Conservation (phyloP, 179 eudicot species). For the Heliamphora pulchella region DNA sequence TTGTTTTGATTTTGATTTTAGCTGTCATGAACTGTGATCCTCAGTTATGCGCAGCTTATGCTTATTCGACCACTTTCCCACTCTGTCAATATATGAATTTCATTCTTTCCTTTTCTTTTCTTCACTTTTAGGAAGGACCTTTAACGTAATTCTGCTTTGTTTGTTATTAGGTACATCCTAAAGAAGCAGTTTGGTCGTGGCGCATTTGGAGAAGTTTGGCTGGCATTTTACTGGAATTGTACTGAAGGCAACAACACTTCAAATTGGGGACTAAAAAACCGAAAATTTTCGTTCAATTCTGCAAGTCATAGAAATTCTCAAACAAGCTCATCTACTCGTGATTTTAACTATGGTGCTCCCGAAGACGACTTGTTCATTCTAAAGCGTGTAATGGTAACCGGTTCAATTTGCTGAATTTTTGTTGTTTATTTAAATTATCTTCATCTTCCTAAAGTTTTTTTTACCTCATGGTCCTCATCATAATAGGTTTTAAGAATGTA, state of each 20-base stretch:
- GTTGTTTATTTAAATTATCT: background rate
- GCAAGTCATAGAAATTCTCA: slow-evolving; percentile 27
- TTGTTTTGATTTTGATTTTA: background rate
- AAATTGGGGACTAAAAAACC: slow-evolving; percentile 28
- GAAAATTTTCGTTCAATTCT: slow-evolving; percentile 28
- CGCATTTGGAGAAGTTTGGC: slow-evolving; percentile 99
- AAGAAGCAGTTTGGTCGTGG: slow-evolving; percentile 88
- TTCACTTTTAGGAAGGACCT: background rate
- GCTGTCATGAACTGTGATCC: background rate
- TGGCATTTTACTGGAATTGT: slow-evolving; percentile 95
- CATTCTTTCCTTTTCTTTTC: background rate
- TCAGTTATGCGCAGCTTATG: background rate
- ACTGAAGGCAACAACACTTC: slow-evolving; percentile 37
- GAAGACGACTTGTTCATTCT: slow-evolving; percentile 60
- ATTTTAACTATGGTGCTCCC: slow-evolving; percentile 31
- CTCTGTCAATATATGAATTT: background rate
- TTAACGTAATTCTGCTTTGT: background rate
- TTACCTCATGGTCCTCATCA: background rate
- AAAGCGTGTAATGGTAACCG: slow-evolving; percentile 93
- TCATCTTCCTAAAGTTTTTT: background rate
- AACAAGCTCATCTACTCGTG: slow-evolving; percentile 29
- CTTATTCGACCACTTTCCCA: background rate
- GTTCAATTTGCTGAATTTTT: slow-evolving; percentile 11
- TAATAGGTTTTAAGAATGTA: background rate
- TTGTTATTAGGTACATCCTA: slow-evolving; percentile 53